These are phyloP conservation scores for Gremmenia infestans DNA, from an alignment of 2,329 filamentous ascomycete genomes.

Conservation along the genomic window DNA sequence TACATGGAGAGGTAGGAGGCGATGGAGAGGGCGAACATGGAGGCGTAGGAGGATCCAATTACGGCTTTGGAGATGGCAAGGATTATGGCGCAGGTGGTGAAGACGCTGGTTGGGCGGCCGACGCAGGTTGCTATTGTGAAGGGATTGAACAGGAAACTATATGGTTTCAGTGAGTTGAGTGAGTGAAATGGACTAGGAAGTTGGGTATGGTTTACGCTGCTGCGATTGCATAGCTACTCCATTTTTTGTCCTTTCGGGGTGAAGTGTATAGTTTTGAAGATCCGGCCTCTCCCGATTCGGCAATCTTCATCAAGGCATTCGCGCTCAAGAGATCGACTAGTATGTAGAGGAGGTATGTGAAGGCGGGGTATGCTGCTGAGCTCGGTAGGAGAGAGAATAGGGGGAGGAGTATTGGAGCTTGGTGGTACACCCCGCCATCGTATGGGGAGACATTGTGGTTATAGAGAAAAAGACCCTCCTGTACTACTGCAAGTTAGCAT, in stretches of 20 bases:
- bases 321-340: conserved; percentile 78
- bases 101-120: conserved; percentile 80
- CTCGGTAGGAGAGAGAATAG: conserved; percentile 85
- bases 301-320: conserved; percentile 71
- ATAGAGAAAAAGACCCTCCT: conserved; percentile 95
- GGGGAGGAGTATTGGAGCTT: conserved; percentile 85
- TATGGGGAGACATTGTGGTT: conserved; percentile 95
- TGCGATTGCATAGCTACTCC: conserved; percentile 70
- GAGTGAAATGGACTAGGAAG: too few relatives aligned
- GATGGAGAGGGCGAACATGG: conserved; percentile 80
- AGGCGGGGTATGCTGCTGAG: conserved; percentile 59
- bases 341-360: conserved; percentile 77
- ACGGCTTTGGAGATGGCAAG: conserved; percentile 79
- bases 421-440: conserved; percentile 78
- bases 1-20: conserved; percentile 92
- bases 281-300: conserved; percentile 72
- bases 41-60: conserved; percentile 64
- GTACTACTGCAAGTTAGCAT: conserved; percentile 52
- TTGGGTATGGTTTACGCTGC: conserved; percentile 56
- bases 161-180: too few relatives aligned
- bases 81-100: conserved; percentile 84
- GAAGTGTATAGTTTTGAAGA: conserved; percentile 75
- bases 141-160: conserved; percentile 86
- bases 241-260: conserved; percentile 66
- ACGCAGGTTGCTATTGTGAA: conserved; percentile 90